Evolutionary conservation across 2,329 filamentous ascomycete species (phyloP).

Genomic region (Colletotrichum tofieldiae): DNA sequence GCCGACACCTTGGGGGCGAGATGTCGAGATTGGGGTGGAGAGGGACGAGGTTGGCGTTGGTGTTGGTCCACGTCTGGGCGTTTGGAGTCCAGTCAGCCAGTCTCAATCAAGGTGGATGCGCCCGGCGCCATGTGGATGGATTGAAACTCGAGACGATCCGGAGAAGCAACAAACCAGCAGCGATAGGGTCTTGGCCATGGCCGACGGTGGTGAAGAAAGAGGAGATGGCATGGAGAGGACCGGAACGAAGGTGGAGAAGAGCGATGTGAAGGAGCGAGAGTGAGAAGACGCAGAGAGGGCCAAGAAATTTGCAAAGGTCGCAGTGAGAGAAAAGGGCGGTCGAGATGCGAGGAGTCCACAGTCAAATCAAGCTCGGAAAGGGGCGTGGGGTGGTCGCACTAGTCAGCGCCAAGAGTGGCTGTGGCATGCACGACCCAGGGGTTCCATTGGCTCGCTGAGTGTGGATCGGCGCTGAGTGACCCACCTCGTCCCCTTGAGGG

Average conservation of each 20-base stretch:
- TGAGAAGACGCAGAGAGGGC: conserved; percentile 8
- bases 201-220: neutral
- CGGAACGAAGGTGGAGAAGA: conserved; percentile 5
- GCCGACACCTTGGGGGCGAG: neutral
- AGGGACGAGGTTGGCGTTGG: neutral
- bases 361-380: conserved; percentile 37
- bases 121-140: neutral
- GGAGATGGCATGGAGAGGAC: conserved; percentile 1
- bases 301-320: neutral
- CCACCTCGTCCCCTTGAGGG: neutral
- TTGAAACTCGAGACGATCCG: neutral
- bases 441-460: conserved; percentile 23
- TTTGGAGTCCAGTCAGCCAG: neutral
- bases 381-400: conserved; percentile 13
- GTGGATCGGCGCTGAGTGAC: neutral
- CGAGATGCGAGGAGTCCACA: conserved; percentile 14
- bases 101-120: neutral
- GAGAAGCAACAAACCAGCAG: conserved; percentile 1
- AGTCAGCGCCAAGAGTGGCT: conserved; percentile 38
- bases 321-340: conserved; percentile 1
- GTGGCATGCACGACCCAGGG: neutral
- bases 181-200: conserved; percentile 4
- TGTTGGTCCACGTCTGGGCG: conserved; percentile 10
- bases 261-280: neutral
- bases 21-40: neutral